A percentile compares a stretch with the other conserved stretches of the same genome.
phyloP scores from a whole-genome alignment of 2,329 filamentous ascomycete species.

The Zopfia rhizophila region DNA sequence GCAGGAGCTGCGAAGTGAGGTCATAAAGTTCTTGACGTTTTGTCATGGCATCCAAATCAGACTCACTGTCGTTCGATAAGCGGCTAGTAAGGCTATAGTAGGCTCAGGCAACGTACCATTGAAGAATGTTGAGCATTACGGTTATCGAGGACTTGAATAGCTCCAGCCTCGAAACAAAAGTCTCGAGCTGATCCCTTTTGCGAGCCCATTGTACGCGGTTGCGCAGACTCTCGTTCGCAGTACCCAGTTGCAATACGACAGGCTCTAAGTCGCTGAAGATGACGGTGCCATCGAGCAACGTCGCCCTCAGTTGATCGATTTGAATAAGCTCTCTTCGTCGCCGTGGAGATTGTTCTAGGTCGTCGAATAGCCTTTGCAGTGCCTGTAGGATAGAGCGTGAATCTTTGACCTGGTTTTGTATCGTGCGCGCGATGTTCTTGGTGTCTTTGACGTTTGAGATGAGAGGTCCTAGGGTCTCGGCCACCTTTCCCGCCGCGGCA shows the following conservation, averaged over 20 bases:
- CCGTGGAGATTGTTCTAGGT: neutral
- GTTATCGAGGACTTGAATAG: constrained; percentile 15
- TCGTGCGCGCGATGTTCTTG: constrained; percentile 6
- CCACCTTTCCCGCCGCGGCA: constrained; percentile 18
- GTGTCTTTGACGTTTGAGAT: constrained; percentile 15
- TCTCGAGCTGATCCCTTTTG: constrained; percentile 9
- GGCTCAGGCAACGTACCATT: constrained; percentile 14
- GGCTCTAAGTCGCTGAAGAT: constrained; percentile 24
- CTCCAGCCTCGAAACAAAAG: constrained; percentile 8
- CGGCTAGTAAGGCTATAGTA: no score
- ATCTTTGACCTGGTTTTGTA: constrained; percentile 17
- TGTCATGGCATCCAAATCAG: constrained; percentile 14
- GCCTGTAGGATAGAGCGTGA: constrained; percentile 10
- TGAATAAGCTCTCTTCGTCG: constrained; percentile 16
- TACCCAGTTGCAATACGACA: constrained; percentile 19
- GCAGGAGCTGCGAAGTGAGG: neutral
- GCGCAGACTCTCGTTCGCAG: neutral
- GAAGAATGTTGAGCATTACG: constrained; percentile 22
- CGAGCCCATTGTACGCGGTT: constrained; percentile 12
- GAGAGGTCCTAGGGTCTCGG: constrained; percentile 16
- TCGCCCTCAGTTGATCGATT: constrained; percentile 18
- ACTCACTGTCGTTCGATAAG: constrained; percentile 6
- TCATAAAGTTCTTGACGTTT: constrained; percentile 1
- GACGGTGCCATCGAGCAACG: no score
- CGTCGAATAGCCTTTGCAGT: constrained; percentile 3